Conservation (phyloP, 495 filamentous ascomycete genomes). For the Aspergillus biplanus region DNA sequence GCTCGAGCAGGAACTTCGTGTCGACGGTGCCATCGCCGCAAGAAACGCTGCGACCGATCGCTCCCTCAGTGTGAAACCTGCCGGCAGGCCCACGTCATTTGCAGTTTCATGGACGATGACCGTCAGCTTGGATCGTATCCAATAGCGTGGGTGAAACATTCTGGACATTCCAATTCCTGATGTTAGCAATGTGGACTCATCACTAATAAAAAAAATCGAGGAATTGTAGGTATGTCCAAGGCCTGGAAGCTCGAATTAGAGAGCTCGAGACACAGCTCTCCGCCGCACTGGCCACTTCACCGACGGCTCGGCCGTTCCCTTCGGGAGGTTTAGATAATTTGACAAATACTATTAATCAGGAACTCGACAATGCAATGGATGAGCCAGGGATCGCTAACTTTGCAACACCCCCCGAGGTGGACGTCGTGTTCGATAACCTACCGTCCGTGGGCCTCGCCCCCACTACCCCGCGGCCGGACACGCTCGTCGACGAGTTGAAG, state of each 20-base stretch:
- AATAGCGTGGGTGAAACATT: constrained; percentile 32
- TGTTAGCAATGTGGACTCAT: neutral
- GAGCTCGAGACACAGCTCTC: constrained; percentile 36
- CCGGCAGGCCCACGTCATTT: constrained; percentile 34
- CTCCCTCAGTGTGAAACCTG: constrained; percentile 41
- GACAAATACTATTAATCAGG: neutral
- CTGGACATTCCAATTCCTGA: neutral
- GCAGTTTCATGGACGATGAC: constrained; percentile 43
- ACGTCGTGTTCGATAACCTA: constrained; percentile 5
- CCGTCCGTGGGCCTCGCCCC: neutral
- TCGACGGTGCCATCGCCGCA: constrained; percentile 40
- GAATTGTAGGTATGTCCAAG: constrained; percentile 37
- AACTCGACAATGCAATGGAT: neutral
- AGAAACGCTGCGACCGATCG: constrained; percentile 43
- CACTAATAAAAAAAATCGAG: neutral
- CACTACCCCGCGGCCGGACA: constrained; percentile 19
- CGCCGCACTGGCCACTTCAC: constrained; percentile 14
- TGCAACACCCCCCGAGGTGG: constrained; percentile 11
- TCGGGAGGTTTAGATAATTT: neutral
- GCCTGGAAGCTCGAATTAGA: constrained; percentile 33
- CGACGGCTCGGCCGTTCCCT: neutral
- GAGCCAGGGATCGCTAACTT: constrained; percentile 8
- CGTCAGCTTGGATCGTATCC: constrained; percentile 40
- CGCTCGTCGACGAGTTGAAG: constrained; percentile 37
- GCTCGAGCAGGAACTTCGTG: constrained; percentile 36